A percentile compares a stretch with the other conserved stretches of the same genome.
phyloP scores from a whole-genome alignment of 2,329 filamentous ascomycete genomes.

The Balansia obtecta region DNA sequence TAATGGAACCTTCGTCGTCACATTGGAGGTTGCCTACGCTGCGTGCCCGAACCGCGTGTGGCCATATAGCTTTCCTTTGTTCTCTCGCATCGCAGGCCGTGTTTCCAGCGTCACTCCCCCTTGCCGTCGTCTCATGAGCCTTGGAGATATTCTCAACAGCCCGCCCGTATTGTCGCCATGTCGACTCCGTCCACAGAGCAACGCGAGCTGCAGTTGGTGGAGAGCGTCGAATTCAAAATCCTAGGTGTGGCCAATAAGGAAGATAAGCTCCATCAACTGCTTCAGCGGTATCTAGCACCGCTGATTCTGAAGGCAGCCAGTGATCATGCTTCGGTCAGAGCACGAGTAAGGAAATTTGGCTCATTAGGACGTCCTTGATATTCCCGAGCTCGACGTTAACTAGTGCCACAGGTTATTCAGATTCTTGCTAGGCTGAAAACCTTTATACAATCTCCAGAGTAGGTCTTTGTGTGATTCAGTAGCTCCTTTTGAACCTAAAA shows the following conservation, averaged over 20 bases:
- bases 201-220: slow-evolving; percentile 69
- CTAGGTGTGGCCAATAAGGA: slow-evolving; percentile 69
- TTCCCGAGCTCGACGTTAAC: background rate
- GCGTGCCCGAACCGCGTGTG: background rate
- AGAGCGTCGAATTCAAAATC: slow-evolving; percentile 77
- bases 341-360: slow-evolving; percentile 41
- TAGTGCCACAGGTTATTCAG: slow-evolving; percentile 34
- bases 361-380: background rate
- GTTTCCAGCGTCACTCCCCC: background rate
- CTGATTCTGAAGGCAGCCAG: slow-evolving; percentile 79
- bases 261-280: slow-evolving; percentile 63
- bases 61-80: background rate
- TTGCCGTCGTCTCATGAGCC: background rate
- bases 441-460: slow-evolving; percentile 40
- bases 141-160: background rate
- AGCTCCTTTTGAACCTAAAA: too few relatives aligned
- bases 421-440: slow-evolving; percentile 40
- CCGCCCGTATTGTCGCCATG: slow-evolving; percentile 17
- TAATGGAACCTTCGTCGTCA: background rate
- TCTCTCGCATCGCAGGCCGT: background rate
- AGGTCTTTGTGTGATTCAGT: slow-evolving; percentile 16
- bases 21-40: slow-evolving; percentile 1
- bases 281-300: slow-evolving; percentile 69
- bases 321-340: slow-evolving; percentile 65
- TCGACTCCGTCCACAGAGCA: slow-evolving; percentile 36